Conservation (phyloP, 768 basidiomycete genomes). For the Scleroderma citrinum region DNA sequence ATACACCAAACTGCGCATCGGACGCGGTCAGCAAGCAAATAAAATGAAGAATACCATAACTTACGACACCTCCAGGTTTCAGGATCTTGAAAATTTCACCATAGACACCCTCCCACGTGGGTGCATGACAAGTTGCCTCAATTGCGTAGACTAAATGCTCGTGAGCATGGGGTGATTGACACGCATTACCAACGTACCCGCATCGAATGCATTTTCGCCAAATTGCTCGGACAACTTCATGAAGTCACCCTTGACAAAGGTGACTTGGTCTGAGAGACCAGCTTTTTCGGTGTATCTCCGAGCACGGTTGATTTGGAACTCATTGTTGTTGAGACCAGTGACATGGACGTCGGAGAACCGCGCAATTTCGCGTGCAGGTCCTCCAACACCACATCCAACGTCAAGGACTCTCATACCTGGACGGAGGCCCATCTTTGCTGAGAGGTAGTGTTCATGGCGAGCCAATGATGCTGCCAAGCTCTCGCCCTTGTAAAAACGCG, state of each 20-base stretch:
- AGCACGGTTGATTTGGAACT: conserved; percentile 89
- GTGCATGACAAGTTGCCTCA: conserved; percentile 96
- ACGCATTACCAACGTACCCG: conserved; percentile 57
- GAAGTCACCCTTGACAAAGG: conserved; percentile 91
- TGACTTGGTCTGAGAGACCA: conserved; percentile 70
- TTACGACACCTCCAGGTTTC: conserved; percentile 90
- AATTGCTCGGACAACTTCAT: conserved; percentile 92
- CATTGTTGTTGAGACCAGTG: conserved; percentile 92
- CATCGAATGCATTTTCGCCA: conserved; percentile 91
- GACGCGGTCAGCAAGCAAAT: background rate
- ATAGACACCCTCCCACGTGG: conserved; percentile 93
- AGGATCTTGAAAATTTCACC: conserved; percentile 88
- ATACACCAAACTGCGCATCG: conserved; percentile 77
- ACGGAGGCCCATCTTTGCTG: conserved; percentile 74
- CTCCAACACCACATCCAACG: conserved; percentile 97
- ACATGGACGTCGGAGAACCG: conserved; percentile 82
- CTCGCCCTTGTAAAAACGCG: conserved; percentile 93
- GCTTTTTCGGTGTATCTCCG: conserved; percentile 72
- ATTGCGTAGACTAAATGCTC: conserved; percentile 77
- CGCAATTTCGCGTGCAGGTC: conserved; percentile 93
- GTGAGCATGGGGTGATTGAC: background rate
- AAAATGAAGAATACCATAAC: background rate
- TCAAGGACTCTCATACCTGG: conserved; percentile 96
- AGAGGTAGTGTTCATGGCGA: conserved; percentile 96
- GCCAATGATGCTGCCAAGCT: conserved; percentile 65